These are phyloP conservation scores for Phytophthora chlamydospora DNA, from an alignment of 352 stramenopile species.

Conservation along the genomic window DNA sequence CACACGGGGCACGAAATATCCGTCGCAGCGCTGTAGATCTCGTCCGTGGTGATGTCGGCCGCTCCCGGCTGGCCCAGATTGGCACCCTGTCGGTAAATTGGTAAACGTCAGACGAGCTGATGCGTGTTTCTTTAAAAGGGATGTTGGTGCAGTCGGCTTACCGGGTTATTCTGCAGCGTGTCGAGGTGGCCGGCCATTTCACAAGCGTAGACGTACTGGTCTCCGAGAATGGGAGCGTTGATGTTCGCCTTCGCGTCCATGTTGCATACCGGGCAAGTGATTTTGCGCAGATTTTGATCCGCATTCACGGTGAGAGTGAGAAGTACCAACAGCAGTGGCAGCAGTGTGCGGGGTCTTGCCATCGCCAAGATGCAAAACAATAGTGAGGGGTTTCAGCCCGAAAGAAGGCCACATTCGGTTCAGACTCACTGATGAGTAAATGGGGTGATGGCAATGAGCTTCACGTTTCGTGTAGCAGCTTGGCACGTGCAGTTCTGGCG, in stretches of 20 bases:
- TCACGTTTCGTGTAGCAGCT: slow-evolving; percentile 1
- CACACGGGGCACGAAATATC: slow-evolving; percentile 56
- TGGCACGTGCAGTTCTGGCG: not conserved
- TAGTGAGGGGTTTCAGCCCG: not conserved
- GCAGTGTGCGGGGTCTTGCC: slow-evolving; percentile 9
- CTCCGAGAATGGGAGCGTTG: slow-evolving; percentile 60
- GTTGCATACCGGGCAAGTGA: slow-evolving; percentile 43
- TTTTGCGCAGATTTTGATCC: slow-evolving; percentile 47
- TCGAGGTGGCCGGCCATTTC: slow-evolving; percentile 78
- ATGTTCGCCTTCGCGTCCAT: slow-evolving; percentile 46
- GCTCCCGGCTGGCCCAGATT: slow-evolving; percentile 43
- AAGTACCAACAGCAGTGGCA: slow-evolving; percentile 26
- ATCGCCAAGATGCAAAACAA: not conserved
- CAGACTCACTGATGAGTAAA: not conserved
- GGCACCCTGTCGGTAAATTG: slow-evolving; percentile 7
- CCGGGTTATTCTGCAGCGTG: slow-evolving; percentile 63
- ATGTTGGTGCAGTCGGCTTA: slow-evolving; percentile 20
- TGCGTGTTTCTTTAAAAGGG: no score
- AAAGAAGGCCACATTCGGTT: not conserved
- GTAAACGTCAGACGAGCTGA: no score
- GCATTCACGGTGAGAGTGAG: slow-evolving; percentile 18
- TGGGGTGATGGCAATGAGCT: not conserved
- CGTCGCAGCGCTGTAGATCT: slow-evolving; percentile 56
- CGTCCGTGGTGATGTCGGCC: slow-evolving; percentile 52
- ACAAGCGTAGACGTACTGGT: slow-evolving; percentile 67